Evolutionary conservation across 2,329 filamentous ascomycete species (phyloP).

Genomic region (Graphilbum fragrans): DNA sequence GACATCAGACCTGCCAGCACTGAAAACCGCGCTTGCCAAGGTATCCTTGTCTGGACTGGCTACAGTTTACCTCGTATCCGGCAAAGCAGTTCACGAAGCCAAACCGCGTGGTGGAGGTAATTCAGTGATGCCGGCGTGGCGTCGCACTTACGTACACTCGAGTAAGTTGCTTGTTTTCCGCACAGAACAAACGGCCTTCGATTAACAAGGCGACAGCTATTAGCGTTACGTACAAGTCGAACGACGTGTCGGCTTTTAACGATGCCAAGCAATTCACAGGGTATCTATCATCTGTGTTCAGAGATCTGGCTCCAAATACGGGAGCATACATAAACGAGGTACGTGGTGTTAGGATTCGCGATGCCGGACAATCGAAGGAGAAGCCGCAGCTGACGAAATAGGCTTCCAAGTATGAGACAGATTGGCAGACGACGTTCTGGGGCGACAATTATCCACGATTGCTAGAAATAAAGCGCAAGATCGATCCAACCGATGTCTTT

Average conservation of each 20-base stretch:
- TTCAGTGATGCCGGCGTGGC: conserved; percentile 13
- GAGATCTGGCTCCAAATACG: conserved; percentile 15
- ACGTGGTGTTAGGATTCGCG: conserved; percentile 4
- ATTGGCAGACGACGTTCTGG: conserved; percentile 21
- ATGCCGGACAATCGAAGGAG: neutral
- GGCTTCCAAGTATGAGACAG: conserved; percentile 9
- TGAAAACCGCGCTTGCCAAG: conserved; percentile 9
- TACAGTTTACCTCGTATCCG: conserved; percentile 11
- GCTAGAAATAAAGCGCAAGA: conserved; percentile 17
- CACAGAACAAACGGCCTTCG: neutral
- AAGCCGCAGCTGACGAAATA: neutral
- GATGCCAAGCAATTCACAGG: conserved; percentile 4
- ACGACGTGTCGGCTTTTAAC: conserved; percentile 7
- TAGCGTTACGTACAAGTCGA: conserved; percentile 7
- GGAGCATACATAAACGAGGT: conserved; percentile 10
- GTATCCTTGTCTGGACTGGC: conserved; percentile 9
- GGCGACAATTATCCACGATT: conserved; percentile 18
- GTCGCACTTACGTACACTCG: conserved; percentile 10
- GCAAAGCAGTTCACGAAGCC: conserved; percentile 12
- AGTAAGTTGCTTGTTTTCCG: conserved; percentile 7
- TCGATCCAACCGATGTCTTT: conserved; percentile 19
- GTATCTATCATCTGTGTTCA: conserved; percentile 11
- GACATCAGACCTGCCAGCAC: conserved; percentile 5
- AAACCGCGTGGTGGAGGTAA: conserved; percentile 10
- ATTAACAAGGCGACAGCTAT: conserved; percentile 5